Evolutionary conservation across 495 filamentous ascomycete species (phyloP), one percentile per base, ranked within the genome.

Genomic region (Niebla homalea): DNA sequence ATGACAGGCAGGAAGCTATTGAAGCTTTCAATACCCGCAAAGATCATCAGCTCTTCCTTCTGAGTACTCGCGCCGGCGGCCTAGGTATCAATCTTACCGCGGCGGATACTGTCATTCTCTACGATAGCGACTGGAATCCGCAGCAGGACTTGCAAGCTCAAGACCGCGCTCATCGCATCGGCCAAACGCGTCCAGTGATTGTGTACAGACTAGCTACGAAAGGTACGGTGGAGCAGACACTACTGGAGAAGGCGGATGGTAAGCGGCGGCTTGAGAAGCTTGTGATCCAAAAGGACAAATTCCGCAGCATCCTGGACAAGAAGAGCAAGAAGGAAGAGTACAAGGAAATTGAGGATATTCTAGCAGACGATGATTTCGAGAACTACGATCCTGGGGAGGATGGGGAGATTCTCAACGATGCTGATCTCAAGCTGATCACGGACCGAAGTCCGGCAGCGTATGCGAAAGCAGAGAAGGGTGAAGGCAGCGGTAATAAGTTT

Each of bases 141-240:
- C 92, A 97, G 64, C 88, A 94, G 60, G 92, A 98, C 65, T 73
- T 98, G 15, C 92, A 98, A 62, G 92, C 92, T 0, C 88, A 94
- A 64, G 92, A 98, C 58, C 85, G 92, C 18, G 87, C 85, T 2
- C 92, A 98, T 60, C 80, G 92, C 32, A 97, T 98, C 46, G 92
- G 92, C 0, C 92, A 98, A 62, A 94, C 80, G 32, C 75, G 80
- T 19, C 89, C 89, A 0, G 92, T 98, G 6, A 77, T 98, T 19
- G 82, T 98, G n/a, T 98, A 92, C 67, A 84, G 92, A 5, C 77
- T 98, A 14, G 92, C 92, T 0, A 98, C 92, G 0, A 87, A 89
- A 58, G 85, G 83, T 1, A 97, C 90, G 0, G 84, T 98, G 0
- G 92, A 98, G 63, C 85, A 96, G 59, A 82, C 79, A 5, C 73